phyloP scores from a whole-genome alignment of 306 rosid species.

The Cotoneaster glaucophyllus region DNA sequence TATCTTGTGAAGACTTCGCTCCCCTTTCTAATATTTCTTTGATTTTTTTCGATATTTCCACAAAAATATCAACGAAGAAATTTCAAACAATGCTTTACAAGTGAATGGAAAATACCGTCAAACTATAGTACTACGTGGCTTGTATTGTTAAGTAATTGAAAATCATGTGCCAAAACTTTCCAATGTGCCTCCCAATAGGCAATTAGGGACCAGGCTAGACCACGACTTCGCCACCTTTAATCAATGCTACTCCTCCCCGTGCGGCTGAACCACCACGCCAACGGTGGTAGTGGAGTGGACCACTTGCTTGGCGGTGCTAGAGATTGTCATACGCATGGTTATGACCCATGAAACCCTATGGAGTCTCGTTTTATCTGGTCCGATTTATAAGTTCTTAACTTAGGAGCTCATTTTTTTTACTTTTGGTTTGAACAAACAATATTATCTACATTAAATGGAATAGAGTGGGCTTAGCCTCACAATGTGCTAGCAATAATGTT shows the following conservation, averaged over 20 bases:
- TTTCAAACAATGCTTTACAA: no score
- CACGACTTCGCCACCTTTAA: neutral
- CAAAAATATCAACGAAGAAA: no score
- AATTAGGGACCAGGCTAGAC: neutral
- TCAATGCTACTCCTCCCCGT: neutral
- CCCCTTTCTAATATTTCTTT: no score
- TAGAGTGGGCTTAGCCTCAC: rapidly evolving
- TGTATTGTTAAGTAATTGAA: neutral
- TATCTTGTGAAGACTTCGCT: no score
- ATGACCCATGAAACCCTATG: neutral
- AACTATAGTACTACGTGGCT: no score
- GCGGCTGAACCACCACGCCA: neutral
- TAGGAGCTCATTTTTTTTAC: no score
- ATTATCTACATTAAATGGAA: rapidly evolving
- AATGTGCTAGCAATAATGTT: no score
- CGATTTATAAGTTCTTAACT: no score
- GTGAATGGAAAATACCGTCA: no score
- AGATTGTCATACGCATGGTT: neutral
- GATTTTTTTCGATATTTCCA: no score
- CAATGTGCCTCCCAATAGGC: neutral
- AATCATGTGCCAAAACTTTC: neutral
- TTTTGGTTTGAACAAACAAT: no score
- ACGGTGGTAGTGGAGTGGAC: neutral
- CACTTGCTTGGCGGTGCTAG: neutral
- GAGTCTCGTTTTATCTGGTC: no score